Base-by-base conservation (phyloP, 164 flowering plant species). In the Cinnamomum chago region DNA sequence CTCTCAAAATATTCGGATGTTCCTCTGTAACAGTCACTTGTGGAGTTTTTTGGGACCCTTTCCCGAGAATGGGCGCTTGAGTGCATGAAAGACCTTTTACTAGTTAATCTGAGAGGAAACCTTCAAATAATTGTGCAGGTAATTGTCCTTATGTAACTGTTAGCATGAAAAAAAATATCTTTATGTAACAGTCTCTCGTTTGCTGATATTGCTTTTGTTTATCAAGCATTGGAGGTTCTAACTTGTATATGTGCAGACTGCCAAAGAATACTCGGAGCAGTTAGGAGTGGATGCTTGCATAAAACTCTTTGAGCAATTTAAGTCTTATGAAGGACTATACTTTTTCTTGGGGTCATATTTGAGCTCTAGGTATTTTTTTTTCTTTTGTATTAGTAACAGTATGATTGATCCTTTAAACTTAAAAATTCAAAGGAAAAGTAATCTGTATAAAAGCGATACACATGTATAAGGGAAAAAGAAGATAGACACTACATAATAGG, bases 51-150 rank as follows among this genome's bases (percentile, higher is more conserved):
- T 86, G 99, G 99, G 55, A 92, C 99, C 58, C 94, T 96, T 75
- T 96, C 99, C 15, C 81, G 84, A 62, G 99, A 96, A 78, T 96
- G 99, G 99, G 99, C 99, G 22, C 77, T 96, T 79, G 99, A 96
- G 84, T 94, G 99, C 86, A 96, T 96, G 99, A 96, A 96, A 80
- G 99, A 96, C 75, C 99, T 96, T 76, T 73, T 96, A 64, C 76
- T 96, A 66, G 97, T 96, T 72, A 96, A 96, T 83, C 81, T 94
- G 67, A 89, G 98, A 76, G 99, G 93, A 74, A 96, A 96, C 73
- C 99, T 94, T 83, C 99, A 96, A 86, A 96, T 96, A 77, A 96
- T 96, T 85, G 99, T 96, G 70, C 99, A 96, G 98, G 99, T 94
- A 80, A 18, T 3, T 55, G 27, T 66, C 47, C 14, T 2, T 18